Evolutionary conservation across 2,329 filamentous ascomycete species (phyloP).

Genomic region (Colletotrichum destructivum): DNA sequence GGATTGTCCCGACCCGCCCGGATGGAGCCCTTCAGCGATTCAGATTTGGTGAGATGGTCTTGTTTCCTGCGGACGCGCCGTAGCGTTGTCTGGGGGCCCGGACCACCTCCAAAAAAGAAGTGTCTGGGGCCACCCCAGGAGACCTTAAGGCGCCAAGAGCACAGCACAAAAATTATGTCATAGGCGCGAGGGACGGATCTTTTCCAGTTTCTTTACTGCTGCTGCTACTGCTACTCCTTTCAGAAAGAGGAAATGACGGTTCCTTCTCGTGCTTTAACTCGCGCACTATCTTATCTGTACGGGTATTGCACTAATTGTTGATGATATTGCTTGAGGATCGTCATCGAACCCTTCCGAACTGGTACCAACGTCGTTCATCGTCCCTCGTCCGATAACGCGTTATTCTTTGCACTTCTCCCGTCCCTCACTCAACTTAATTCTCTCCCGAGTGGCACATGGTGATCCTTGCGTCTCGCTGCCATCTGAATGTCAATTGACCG

Average conservation of each 20-base stretch:
- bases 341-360: slow-evolving; percentile 18
- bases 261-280: neutral
- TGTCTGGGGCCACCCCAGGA: slow-evolving; percentile 6
- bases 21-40: neutral
- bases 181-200: slow-evolving; percentile 19
- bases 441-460: slow-evolving; percentile 3
- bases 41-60: neutral
- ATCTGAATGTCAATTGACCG: slow-evolving; percentile 1
- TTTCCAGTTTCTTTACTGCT: neutral
- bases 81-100: slow-evolving; percentile 16
- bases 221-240: slow-evolving; percentile 16
- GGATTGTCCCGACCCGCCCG: neutral
- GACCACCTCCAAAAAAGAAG: slow-evolving; percentile 16
- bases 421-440: slow-evolving; percentile 21
- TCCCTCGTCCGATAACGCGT: slow-evolving; percentile 27
- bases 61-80: slow-evolving; percentile 29
- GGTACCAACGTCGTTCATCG: slow-evolving; percentile 6
- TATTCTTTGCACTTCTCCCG: slow-evolving; percentile 29
- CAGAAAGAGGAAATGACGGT: neutral
- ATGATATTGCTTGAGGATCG: slow-evolving; percentile 25
- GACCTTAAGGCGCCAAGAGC: neutral
- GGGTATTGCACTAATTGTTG: neutral
- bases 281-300: too few relatives aligned
- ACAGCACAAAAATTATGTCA: slow-evolving; percentile 39
- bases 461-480: slow-evolving; percentile 26